Evolutionary conservation across 352 stramenopile species (phyloP), one percentile per base, ranked within the genome.

Genomic region (Aphanomyces cochlioides): DNA sequence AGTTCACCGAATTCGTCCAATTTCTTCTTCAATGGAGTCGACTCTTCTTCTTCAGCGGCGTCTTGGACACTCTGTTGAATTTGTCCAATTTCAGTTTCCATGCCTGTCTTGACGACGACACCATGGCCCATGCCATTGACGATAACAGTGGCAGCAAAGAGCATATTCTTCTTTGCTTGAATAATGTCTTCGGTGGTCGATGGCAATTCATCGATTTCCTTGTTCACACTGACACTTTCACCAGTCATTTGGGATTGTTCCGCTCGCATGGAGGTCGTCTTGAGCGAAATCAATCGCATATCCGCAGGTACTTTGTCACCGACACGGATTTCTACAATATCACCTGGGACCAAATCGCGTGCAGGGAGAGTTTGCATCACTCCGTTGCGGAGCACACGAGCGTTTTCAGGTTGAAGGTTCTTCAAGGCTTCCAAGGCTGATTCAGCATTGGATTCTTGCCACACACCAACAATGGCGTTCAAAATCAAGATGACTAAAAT

Each of bases 61-160:
- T 97, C 85, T 63, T 96, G 91, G 21, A 98, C 84, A n/a, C 79
- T 90, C 68, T 89, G 78, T 75, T 97, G 88, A 69, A 99, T 98
- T 83, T 99, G 98, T 36, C 98, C 98, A 69, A 99, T 99, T 82
- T 99, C 97, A 7, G 97, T 99, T 76, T 92, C 80, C 96, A 99
- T 98, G 41, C 97, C 97, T 28, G 98, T 98, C 53, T 95, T 79
- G 7, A 96, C 97, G 8, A 99, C 96, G 8, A 99, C 80, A 34
- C 93, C 96, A 13, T 84, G 78, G 28, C 90, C 96, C 66, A 96
- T 87, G 5, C 98, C 98, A 67, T 97, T 93, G 4, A 98, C 98
- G n/a, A 99, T 89, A 13, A 99, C 96, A 0, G 97, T 99, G 13
- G 96, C 95, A 13, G 93, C 89, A 77, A 99, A 99, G 4, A 99